Evolutionary conservation across 768 basidiomycete species (phyloP), one percentile per base, ranked within the genome.

Genomic region (Trametes cingulata): DNA sequence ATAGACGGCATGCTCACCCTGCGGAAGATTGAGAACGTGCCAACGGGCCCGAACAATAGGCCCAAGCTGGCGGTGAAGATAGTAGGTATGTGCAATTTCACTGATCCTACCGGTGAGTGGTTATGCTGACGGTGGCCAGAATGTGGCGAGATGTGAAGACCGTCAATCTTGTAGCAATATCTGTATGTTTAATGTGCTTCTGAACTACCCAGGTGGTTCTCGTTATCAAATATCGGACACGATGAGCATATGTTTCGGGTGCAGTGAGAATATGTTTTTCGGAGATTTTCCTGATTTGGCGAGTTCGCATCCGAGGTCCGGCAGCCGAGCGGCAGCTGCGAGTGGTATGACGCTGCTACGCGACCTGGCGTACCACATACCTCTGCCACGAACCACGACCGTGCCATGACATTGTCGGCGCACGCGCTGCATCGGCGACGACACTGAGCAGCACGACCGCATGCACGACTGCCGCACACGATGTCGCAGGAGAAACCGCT

Each of bases 1-100:
- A 84, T 92, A 62, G 93, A 97, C 58, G 93, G 93, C 24, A 92
- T 98, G 90, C 84, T 99, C 60, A 96, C 94, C 3, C 79, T 99
- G 51, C 82, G 96, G 64, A 98, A 98, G 73, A 92, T 99, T 56
- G 97, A 99, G 76, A 93, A 95, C 64, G 93, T 98, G 0, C 84
- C 95, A 9, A 98, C 94, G 0, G 93, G 93, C 1, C 83, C 85
- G 3, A 96, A 95, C 72, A 95, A 93, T 69, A 77, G 93, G 52
- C 94, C 95, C 0, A 97, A 97, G 71, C 73, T 97, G 24, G 82
- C 83, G 2, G 93, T 95, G 12, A 95, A 93, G 74, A 91, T 97
- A 53, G 86, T 85, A 12, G 94, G 94, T 91, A 62, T 55, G 83
- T 75, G 29, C 40, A 1, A 6, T 42, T 36, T 10, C 20, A 1